Conservation (phyloP, 441 rosid species). For the Gossypium gossypioides region DNA sequence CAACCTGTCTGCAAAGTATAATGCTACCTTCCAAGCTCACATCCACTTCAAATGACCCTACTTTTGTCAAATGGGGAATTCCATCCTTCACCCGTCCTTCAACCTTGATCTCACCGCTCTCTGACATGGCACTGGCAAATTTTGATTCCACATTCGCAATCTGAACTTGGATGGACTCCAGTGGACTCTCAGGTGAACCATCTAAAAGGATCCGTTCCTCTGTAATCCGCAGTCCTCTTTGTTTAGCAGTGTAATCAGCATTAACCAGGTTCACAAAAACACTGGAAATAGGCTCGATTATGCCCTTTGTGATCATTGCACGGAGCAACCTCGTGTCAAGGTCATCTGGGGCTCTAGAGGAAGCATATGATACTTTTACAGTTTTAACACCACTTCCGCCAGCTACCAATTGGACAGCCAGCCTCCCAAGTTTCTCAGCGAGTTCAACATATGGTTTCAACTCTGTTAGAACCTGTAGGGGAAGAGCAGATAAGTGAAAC, state of each 20-base stretch:
- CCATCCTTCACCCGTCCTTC: constrained; percentile 87
- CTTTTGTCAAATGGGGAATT: constrained; percentile 61
- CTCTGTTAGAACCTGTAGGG: constrained; percentile 60
- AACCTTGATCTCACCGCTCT: constrained; percentile 54
- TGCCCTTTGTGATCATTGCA: constrained; percentile 87
- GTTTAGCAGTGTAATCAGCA: constrained; percentile 92
- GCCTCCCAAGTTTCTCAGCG: constrained; percentile 79
- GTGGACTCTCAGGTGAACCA: constrained; percentile 69
- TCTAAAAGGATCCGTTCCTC: constrained; percentile 65
- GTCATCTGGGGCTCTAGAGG: constrained; percentile 72
- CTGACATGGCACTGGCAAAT: constrained; percentile 78
- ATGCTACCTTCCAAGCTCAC: constrained; percentile 89
- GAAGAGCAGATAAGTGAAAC: background rate
- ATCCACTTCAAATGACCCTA: constrained; percentile 82
- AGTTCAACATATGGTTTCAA: constrained; percentile 70
- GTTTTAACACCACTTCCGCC: constrained; percentile 82
- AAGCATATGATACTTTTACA: constrained; percentile 61
- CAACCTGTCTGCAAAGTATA: constrained; percentile 81
- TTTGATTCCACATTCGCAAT: constrained; percentile 73
- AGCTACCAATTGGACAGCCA: constrained; percentile 78
- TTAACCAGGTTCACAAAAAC: constrained; percentile 79
- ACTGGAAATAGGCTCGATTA: constrained; percentile 83
- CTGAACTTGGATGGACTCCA: constrained; percentile 63
- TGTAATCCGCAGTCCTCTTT: constrained; percentile 68
- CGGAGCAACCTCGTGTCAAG: constrained; percentile 89